phyloP scores from a whole-genome alignment of 2,329 filamentous ascomycete species.

The Emmonsia crescens region DNA sequence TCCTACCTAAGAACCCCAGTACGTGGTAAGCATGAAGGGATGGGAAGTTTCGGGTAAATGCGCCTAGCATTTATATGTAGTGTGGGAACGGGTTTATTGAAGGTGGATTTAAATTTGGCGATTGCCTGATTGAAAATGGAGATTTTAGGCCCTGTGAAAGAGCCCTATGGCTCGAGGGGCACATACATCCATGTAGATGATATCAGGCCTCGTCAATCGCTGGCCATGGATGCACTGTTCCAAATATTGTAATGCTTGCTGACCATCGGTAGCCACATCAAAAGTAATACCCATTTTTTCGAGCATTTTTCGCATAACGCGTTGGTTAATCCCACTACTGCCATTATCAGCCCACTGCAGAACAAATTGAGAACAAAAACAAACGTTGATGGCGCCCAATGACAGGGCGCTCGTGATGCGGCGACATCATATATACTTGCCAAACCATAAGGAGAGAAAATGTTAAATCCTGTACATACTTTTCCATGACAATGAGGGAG shows the following conservation, averaged over 20 bases:
- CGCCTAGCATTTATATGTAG: no score
- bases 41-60: not conserved
- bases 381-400: no score
- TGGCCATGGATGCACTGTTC: not conserved
- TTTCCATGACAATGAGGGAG: not conserved
- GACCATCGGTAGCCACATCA: not conserved
- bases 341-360: not conserved
- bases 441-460: not conserved
- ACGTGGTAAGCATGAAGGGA: not conserved
- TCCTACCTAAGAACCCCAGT: not conserved
- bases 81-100: no score
- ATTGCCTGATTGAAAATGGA: not conserved
- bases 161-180: not conserved
- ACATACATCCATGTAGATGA: not conserved
- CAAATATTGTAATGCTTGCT: not conserved
- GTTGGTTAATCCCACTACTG: not conserved
- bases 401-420: not conserved
- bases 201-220: not conserved
- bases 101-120: not conserved
- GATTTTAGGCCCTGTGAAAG: not conserved
- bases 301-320: not conserved
- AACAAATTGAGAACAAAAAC: no score
- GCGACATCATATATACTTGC: not conserved
- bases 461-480: not conserved
- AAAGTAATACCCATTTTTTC: not conserved